phyloP scores from a whole-genome alignment of 202 grass and related monocot genomes.

The Zizania palustris region DNA sequence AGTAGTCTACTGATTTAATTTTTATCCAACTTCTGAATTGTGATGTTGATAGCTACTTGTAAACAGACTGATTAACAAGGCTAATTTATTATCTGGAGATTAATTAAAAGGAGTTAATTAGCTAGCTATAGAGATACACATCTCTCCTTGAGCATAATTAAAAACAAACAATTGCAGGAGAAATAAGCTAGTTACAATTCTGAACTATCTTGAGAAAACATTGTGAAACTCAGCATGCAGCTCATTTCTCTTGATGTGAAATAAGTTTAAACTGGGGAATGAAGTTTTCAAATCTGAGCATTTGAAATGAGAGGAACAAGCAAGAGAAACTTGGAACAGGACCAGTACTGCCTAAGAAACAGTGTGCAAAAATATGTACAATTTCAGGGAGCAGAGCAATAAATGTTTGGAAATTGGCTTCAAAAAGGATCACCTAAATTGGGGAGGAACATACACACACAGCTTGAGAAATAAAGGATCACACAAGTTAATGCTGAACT shows the following conservation, averaged over 20 bases:
- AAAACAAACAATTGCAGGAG: background rate
- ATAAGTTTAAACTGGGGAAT: background rate
- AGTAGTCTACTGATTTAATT: background rate
- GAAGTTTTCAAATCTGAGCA: background rate
- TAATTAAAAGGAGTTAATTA: background rate
- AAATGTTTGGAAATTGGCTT: conserved; percentile 20
- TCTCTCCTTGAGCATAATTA: background rate
- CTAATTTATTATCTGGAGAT: background rate
- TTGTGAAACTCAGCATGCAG: background rate
- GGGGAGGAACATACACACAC: background rate
- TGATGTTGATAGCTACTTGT: background rate
- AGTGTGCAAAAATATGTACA: conserved; percentile 25
- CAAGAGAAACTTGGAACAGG: background rate
- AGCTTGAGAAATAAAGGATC: conserved; percentile 50
- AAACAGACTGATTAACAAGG: background rate
- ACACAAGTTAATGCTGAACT: conserved; percentile 32
- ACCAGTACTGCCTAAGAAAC: conserved; percentile 34
- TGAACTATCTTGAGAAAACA: background rate
- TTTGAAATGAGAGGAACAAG: conserved; percentile 17
- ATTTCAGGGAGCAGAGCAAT: conserved; percentile 27
- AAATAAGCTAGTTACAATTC: background rate
- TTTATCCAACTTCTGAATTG: background rate
- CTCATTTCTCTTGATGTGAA: background rate
- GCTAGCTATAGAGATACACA: background rate
- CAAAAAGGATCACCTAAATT: conserved; percentile 7